Percentiles rank a stretch among this genome's conserved stretches.
Conservation (phyloP, 148 eudicot species). For the Fagopyrum tataricum region DNA sequence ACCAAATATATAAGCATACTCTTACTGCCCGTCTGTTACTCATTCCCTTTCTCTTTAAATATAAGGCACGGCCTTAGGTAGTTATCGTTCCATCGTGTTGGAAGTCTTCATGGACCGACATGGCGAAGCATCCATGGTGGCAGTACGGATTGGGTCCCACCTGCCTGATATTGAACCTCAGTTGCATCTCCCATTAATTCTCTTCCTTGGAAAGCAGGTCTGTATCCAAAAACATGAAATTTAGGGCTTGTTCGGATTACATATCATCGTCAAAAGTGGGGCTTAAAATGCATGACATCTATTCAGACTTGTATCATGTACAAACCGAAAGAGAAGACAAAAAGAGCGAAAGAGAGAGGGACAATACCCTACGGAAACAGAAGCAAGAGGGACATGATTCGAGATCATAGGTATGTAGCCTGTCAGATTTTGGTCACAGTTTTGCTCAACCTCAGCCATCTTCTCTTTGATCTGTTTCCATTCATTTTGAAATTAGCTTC, state of each 20-base stretch:
- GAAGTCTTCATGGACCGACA: not conserved
- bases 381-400: constrained; percentile 2
- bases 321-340: not conserved
- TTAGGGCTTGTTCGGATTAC: not conserved
- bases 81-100: no score
- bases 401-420: not conserved
- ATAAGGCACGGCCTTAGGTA: not conserved
- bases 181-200: not conserved
- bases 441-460: not conserved
- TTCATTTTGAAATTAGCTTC: not conserved
- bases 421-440: not conserved
- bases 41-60: not conserved
- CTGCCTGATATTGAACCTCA: not conserved
- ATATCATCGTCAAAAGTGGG: no score
- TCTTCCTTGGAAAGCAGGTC: not conserved
- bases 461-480: constrained; percentile 10
- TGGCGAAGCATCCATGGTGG: constrained; percentile 17
- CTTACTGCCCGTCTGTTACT: not conserved
- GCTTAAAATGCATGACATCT: no score
- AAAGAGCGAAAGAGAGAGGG: not conserved
- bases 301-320: no score
- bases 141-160: not conserved
- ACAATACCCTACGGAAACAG: not conserved
- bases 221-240: not conserved
- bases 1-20: not conserved